Evolutionary conservation across 148 eudicot species (phyloP), one percentile per base, ranked within the genome.

Genomic region (Dysphania ambrosioides): DNA sequence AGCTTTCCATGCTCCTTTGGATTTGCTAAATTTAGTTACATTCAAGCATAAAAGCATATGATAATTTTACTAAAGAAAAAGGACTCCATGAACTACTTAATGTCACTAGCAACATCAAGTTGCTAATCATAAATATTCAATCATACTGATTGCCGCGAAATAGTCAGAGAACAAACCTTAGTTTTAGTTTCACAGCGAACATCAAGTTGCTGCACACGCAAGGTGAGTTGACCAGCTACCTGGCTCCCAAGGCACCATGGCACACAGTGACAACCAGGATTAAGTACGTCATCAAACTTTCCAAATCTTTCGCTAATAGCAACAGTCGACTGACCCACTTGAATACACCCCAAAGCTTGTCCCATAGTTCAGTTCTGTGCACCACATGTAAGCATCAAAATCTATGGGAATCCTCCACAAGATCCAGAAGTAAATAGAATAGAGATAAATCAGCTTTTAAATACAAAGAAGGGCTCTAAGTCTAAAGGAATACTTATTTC

Each of bases 101-200:
- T 42, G 41, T 63, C 47, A 66, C 12, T 24, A 31, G 21, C 72
- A 49, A 59, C 47, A 69, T 27, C 44, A 59, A 27, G 55, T 34
- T 59, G 47, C 7, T 32, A 34, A 66, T 53, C 68, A 12, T n/a
- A 65, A 21, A 4, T 13, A 68, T 32, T 26, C 35, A 29, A 34
- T 47, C 27, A 32, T 31, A 23, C 18, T 68, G 53, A 47, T 47
- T 47, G 8, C 40, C 13, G 77, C 31, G 2, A 61, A 24, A 74
- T 36, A 67, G 32, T 10, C 15, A 9, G 21, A 24, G 30, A 65
- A 19, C 38, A 69, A 23, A 86, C 87, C 87, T 86, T 87, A n/a
- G 93, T 89, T 73, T 89, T 89, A 18, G 93, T 89, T 82, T 89
- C 93, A 66, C 93, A 89, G 53, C 84, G 85, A 67, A 89, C 88